Percentiles rank a stretch among this genome's conserved stretches.
These are phyloP conservation scores for Akanthomyces lecanii DNA, from an alignment of 2,329 filamentous ascomycete genomes.

Conservation along the genomic window DNA sequence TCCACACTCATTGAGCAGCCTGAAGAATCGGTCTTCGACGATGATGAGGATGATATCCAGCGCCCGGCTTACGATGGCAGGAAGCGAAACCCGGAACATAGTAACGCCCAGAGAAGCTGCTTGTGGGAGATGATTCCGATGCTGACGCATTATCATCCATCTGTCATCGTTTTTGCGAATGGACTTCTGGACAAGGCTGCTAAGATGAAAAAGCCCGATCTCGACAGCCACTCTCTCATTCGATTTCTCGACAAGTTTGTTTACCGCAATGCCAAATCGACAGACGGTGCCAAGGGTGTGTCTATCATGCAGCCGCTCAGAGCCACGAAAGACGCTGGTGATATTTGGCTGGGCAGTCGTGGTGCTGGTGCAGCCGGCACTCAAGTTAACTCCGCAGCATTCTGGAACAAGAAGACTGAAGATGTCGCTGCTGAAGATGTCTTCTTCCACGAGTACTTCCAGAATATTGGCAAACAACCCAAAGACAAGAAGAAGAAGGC, in stretches of 20 bases:
- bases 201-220: constrained; percentile 82
- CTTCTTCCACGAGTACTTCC: constrained; percentile 98
- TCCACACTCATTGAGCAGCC: constrained; percentile 74
- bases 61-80: constrained; percentile 69
- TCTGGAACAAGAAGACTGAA: constrained; percentile 87
- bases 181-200: constrained; percentile 65
- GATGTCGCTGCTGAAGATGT: constrained; percentile 88
- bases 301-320: constrained; percentile 95
- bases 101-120: constrained; percentile 88
- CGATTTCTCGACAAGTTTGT: constrained; percentile 97
- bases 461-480: constrained; percentile 59
- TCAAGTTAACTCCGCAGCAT: constrained; percentile 75
- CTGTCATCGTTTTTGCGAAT: constrained; percentile 77
- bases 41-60: constrained; percentile 53
- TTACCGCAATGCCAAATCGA: constrained; percentile 87
- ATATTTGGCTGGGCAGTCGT: constrained; percentile 53
- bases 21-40: constrained; percentile 63
- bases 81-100: constrained; percentile 87
- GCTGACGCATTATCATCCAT: constrained; percentile 80
- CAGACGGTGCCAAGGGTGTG: constrained; percentile 63
- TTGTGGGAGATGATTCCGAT: constrained; percentile 72
- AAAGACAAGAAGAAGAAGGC: constrained; percentile 56
- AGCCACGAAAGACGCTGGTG: constrained; percentile 48
- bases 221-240: constrained; percentile 84
- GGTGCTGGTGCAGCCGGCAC: constrained; percentile 33